Percentiles rank a stretch among this genome's conserved stretches.
These are phyloP conservation scores for Pseudozyma sp. DNA, from an alignment of 1,284 basidiomycete species.

Conservation along the genomic window DNA sequence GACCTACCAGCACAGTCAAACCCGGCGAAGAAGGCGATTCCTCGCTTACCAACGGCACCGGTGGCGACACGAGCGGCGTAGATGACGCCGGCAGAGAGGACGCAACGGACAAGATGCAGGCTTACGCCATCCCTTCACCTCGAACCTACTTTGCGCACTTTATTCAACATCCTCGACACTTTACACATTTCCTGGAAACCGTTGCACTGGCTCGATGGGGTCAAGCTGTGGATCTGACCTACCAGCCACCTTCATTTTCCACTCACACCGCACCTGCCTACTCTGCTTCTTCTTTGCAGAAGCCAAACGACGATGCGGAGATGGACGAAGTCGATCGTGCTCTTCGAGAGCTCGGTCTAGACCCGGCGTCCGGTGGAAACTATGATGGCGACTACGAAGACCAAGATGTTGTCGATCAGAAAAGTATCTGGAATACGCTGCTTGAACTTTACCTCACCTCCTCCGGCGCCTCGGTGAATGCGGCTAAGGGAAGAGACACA, in stretches of 20 bases:
- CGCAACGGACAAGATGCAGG: slow-evolving; percentile 19
- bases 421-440: slow-evolving; percentile 93
- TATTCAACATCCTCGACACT: slow-evolving; percentile 85
- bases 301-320: slow-evolving; percentile 5
- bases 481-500: slow-evolving; percentile 20
- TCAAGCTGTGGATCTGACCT: slow-evolving; percentile 75
- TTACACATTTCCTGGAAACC: slow-evolving; percentile 88
- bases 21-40: slow-evolving; percentile 12
- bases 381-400: slow-evolving; percentile 71
- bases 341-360: slow-evolving; percentile 26
- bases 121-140: slow-evolving; percentile 79
- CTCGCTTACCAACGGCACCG: slow-evolving; percentile 10
- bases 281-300: neutral
- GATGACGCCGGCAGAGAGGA: slow-evolving; percentile 7
- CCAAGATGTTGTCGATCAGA: slow-evolving; percentile 78
- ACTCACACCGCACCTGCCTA: slow-evolving; percentile 18
- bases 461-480: slow-evolving; percentile 48
- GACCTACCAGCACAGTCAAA: slow-evolving; percentile 23
- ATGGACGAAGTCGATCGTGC: slow-evolving; percentile 28
- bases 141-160: slow-evolving; percentile 93
- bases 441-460: slow-evolving; percentile 89
- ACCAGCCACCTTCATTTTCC: slow-evolving; percentile 9
- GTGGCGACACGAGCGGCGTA: slow-evolving; percentile 5
- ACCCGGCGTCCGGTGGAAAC: slow-evolving; percentile 9
- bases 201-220: slow-evolving; percentile 85